Evolutionary conservation across 106 monocot genomes (phyloP).

Genomic region (Allium fistulosum): DNA sequence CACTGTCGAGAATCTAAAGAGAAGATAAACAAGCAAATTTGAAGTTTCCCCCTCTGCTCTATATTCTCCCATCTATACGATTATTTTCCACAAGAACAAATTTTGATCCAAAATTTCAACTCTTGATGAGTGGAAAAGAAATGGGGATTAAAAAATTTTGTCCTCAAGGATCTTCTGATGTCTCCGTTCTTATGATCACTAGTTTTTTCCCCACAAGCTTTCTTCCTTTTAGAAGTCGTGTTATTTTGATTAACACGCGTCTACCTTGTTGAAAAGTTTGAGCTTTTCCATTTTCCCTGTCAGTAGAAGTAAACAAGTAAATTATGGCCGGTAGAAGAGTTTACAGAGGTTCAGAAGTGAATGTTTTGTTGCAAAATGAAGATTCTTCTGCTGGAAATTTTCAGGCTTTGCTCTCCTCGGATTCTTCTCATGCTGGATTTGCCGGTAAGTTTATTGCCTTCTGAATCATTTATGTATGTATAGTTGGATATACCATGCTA

Average conservation of each 20-base stretch:
- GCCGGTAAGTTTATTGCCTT: not conserved
- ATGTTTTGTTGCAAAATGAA: slow-evolving; percentile 31
- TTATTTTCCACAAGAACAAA: not conserved
- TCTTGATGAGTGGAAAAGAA: slow-evolving; percentile 10
- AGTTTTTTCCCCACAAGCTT: slow-evolving; percentile 68
- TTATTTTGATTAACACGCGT: no score
- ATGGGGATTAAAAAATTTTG: slow-evolving; percentile 28
- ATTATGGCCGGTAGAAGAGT: slow-evolving; percentile 39
- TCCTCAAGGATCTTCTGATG: slow-evolving; percentile 23
- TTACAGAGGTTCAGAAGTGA: slow-evolving; percentile 24
- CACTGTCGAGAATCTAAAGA: no score
- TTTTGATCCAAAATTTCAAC: not conserved
- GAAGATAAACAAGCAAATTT: no score
- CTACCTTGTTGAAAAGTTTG: no score
- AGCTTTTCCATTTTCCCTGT: no score
- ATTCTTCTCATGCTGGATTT: slow-evolving; percentile 2
- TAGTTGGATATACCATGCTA: no score
- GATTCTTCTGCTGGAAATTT: slow-evolving; percentile 26
- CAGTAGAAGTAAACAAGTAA: not conserved
- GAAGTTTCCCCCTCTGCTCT: no score
- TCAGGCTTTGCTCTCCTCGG: slow-evolving; percentile 23
- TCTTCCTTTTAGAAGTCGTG: not conserved
- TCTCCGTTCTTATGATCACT: slow-evolving; percentile 46
- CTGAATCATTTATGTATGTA: no score
- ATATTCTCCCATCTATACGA: no score